A percentile compares a stretch with the other conserved stretches of the same genome.
phyloP scores from a whole-genome alignment of 345 rosid genomes.

The Lepidium africanum region DNA sequence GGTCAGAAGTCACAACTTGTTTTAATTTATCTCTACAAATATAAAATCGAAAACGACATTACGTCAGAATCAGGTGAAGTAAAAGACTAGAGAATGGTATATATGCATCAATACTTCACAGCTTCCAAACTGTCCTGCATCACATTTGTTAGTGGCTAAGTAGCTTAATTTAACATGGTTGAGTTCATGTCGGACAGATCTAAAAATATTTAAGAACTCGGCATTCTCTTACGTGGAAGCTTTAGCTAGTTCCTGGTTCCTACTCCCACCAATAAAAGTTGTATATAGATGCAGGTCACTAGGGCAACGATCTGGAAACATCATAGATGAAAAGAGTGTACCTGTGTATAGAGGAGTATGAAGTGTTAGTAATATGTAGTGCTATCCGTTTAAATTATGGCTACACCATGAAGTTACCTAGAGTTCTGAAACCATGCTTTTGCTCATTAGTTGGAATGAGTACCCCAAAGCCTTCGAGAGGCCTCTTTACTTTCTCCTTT shows the following conservation, averaged over 20 bases:
- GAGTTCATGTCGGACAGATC: not conserved
- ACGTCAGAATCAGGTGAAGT: not conserved
- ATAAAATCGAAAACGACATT: not conserved
- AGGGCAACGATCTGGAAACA: conserved; percentile 95
- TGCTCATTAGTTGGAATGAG: conserved; percentile 87
- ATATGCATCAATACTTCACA: not conserved
- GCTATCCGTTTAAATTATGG: not conserved
- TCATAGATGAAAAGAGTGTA: conserved; percentile 88
- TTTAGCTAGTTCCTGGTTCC: conserved; percentile 80
- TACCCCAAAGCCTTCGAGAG: conserved; percentile 95
- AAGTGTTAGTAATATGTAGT: not conserved
- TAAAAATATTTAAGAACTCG: not conserved
- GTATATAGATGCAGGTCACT: conserved; percentile 66
- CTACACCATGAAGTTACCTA: conserved; percentile 42
- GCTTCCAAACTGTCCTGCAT: not conserved
- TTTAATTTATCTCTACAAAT: conserved; percentile 55
- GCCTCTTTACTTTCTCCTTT: conserved; percentile 81
- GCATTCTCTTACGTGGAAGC: conserved; percentile 54
- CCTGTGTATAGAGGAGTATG: conserved; percentile 37
- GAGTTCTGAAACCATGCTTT: conserved; percentile 74
- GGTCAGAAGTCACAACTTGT: conserved; percentile 77
- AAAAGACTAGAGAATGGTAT: not conserved
- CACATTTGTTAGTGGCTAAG: not conserved
- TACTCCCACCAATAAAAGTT: conserved; percentile 90
- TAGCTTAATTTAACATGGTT: not conserved